Evolutionary conservation across 805 yeast species (phyloP).

Genomic region (Ascoidea rubescens): DNA sequence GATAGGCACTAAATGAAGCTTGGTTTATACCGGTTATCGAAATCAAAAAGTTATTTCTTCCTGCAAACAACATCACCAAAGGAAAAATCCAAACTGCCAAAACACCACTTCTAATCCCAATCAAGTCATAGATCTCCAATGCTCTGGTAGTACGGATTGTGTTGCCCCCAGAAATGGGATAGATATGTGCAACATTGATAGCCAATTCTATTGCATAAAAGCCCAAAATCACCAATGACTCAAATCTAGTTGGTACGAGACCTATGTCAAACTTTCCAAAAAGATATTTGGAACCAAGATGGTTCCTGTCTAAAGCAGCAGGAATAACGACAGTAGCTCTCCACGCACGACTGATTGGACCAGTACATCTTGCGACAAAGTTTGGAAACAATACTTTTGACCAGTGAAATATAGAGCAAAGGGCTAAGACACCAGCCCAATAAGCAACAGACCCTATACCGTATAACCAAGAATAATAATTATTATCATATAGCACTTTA

Average conservation of each 20-base stretch:
- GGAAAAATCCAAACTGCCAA: conserved; percentile 19
- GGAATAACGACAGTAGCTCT: not conserved
- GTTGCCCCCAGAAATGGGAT: conserved; percentile 8
- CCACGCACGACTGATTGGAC: not conserved
- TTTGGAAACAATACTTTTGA: not conserved
- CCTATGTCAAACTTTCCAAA: conserved; percentile 15
- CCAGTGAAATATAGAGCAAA: not conserved
- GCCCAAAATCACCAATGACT: conserved; percentile 21
- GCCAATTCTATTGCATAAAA: conserved; percentile 18
- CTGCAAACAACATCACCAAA: conserved; percentile 39
- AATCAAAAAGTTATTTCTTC: conserved; percentile 47
- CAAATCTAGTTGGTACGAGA: conserved; percentile 31
- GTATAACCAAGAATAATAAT: not conserved
- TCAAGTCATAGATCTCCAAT: not conserved
- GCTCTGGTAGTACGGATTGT: conserved; percentile 8
- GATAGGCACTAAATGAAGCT: conserved; percentile 41
- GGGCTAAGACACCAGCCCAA: not conserved
- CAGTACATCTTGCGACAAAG: not conserved
- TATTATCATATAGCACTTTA: not conserved
- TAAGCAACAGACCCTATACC: not conserved
- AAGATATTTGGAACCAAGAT: conserved; percentile 3
- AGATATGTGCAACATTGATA: conserved; percentile 7
- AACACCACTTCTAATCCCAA: not conserved
- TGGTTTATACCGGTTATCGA: conserved; percentile 46
- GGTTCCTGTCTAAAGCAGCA: not conserved